Base-by-base conservation (phyloP, 768 basidiomycete species). In the Leccinum barrowsii region DNA sequence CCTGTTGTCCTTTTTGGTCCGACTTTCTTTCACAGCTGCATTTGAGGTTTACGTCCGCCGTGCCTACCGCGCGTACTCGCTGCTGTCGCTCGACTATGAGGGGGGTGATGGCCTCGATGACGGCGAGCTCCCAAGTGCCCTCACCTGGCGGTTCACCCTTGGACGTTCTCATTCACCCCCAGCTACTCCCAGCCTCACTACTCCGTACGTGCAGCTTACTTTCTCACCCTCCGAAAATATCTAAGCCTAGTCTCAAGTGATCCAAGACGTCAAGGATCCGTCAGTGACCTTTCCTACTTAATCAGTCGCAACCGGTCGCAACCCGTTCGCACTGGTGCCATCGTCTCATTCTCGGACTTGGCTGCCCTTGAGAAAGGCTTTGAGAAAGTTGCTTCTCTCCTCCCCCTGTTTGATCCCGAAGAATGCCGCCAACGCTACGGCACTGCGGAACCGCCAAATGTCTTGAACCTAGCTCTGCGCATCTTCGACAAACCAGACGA, bases 141-240 rank as follows among this genome's bases (percentile, higher is more conserved):
- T 96, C 24, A 92, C 87, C 5, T 98, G 97, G 97, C 84, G 92
- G 42, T 99, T 99, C 85, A 95, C 94, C 72, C 82, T 98, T 47
- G 91, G 93, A 48, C 88, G 87, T 69, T 87, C 90, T 1, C 89
- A 90, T 70, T 90, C 90, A 17, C 89, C 90, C 32, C 92, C 92
- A 1, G 80, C 89, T 5, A 95, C 94, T 3, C 94, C 93, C 56
- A 82, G 82, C 28, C 76, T 90, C 50, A 73, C 77, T 28, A 37
- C 67, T 42, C 71, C 69, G 71, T 73, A 53, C 67, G 71, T 67
- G 10, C 13, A 15, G 7, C 26, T 15, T 50, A 10, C 2, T 1
- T 22, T 21, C 12, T 1, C 4, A 44, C 19, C 19, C 19, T 44
- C 6, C 4, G 49, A 56, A 50, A 4, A n/a, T 52, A 12, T 22